Evolutionary conservation across 176 grass and related monocot genomes (phyloP), one percentile per base, ranked within the genome.

Genomic region (Oryza meridionalis): DNA sequence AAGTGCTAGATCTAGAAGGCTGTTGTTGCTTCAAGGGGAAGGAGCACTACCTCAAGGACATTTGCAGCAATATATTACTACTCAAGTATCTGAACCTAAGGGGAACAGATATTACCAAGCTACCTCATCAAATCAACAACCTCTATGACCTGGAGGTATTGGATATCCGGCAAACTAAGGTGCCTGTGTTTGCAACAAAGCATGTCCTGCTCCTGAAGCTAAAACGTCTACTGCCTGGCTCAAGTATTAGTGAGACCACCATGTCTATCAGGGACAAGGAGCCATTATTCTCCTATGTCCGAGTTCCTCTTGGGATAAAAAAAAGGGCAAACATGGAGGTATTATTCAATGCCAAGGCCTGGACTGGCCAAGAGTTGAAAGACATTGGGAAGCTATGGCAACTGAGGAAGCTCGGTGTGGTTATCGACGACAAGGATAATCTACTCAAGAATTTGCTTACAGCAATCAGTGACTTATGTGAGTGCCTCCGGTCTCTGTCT

Each of bases 71-170:
- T 1, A 24, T 86, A 0, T 9, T 68, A 13, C 24, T 86, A 0
- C 85, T 86, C 32, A 86, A 75, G 77, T 86, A 81, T 29, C 17
- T 81, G 11, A 75, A 16, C 77, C 77, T 86, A 12, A 81, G 33
- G 45, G 12, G 22, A 22, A 86, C 84, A 32, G 0, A 81, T 69
- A 2, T 84, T 50, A 27, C 13, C 2, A 0, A 76, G 1, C 25
- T 88, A 4, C 85, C 67, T 0, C 6, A 0, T 0, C 58, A 91
- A 65, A 88, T 91, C 50, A 87, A 79, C 21, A 76, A 81, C 8
- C 85, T 91, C 14, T 47, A 32, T 4, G 51, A 69, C 1, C 47
- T 91, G 12, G 76, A 91, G 12, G 65, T 72, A 76, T 13, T 91
- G 37, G 85, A 84, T 64, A 83, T 91, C 65, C 50, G 85, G 0